Base-by-base conservation (phyloP, 768 basidiomycete genomes). In the Trametes cinnabarina region DNA sequence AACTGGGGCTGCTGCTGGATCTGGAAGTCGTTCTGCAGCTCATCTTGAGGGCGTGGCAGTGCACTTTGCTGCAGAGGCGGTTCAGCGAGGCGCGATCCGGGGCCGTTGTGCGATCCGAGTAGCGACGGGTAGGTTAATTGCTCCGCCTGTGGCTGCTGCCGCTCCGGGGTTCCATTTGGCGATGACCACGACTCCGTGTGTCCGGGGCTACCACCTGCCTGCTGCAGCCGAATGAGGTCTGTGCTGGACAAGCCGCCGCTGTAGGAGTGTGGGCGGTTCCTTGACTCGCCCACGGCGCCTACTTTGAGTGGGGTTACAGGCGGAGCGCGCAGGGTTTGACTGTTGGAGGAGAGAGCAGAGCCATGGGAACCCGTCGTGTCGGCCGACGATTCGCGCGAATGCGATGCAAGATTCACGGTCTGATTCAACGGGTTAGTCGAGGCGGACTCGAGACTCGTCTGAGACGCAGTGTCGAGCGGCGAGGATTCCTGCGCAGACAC, bases 351-450 rank as follows among this genome's bases (percentile, higher is more conserved):
- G 51, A 76, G 68, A 17, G 65, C 73, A 49, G 85, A 84, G 55
- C 80, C 81, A 59, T 82, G 86, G 55, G 83, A 82, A 47, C 79
- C 76, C 26, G 85, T 80, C 30, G 86, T 87, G 72, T 91, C 90
- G 61, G 86, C 84, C n/a, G 90, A 91, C 25, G 89, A 90, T 51
- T 87, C 90, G 53, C 90, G 84, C 61, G 90, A 91, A 72, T 91
- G 90, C 61, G 86, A 85, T 19, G 64, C 54, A 26, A 82, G 78
- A 51, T 74, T 79, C 65, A 85, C 83, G 58, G 81, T 80, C 71
- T 87, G 85, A 63, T 88, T 87, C 60, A 84, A 80, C 42, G 80
- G 73, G 52, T 85, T 82, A 19, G 89, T 87, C 34, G 89, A 89
- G 47, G 63, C 35, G 2, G 89, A 90, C 64, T 83, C 86, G 47